These are phyloP conservation scores for Metarhizium anisopliae DNA, from an alignment of 2,329 filamentous ascomycete species.

Conservation along the genomic window DNA sequence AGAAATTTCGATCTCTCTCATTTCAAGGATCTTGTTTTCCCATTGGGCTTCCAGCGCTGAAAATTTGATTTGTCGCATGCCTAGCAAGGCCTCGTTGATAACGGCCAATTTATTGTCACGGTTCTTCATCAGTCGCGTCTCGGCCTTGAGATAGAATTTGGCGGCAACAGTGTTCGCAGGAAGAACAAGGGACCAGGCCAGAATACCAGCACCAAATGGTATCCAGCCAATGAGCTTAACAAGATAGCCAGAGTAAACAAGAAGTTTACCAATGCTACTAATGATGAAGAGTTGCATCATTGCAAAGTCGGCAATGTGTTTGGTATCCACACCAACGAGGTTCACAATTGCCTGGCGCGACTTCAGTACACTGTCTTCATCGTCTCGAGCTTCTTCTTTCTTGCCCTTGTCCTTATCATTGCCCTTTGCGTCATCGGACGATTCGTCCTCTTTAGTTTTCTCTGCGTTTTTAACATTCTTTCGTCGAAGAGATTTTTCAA, in stretches of 20 bases:
- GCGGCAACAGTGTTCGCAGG: constrained; percentile 62
- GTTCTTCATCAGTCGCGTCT: constrained; percentile 65
- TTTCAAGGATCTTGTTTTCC: constrained; percentile 57
- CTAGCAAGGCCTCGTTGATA: constrained; percentile 67
- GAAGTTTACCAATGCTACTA: constrained; percentile 51
- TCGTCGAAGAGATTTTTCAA: constrained; percentile 65
- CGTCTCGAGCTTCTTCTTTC: constrained; percentile 38
- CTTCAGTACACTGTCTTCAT: constrained; percentile 37
- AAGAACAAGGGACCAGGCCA: constrained; percentile 53
- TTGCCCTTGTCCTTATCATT: constrained; percentile 23
- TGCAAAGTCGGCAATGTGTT: constrained; percentile 60
- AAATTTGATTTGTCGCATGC: constrained; percentile 80
- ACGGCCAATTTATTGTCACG: constrained; percentile 68
- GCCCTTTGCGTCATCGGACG: constrained; percentile 15
- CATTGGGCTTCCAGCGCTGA: constrained; percentile 67
- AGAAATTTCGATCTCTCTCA: constrained; percentile 56
- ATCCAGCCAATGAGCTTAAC: constrained; percentile 64
- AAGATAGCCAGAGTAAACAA: constrained; percentile 58
- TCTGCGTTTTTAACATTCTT: constrained; percentile 65
- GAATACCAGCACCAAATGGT: constrained; percentile 55
- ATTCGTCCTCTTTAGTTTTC: constrained; percentile 31
- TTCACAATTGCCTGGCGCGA: constrained; percentile 66
- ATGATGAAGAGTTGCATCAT: constrained; percentile 57
- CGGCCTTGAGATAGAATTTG: constrained; percentile 53
- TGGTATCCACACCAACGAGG: constrained; percentile 66